Base-by-base conservation (phyloP, 495 filamentous ascomycete species). In the Polyplosphaeria fusca region DNA sequence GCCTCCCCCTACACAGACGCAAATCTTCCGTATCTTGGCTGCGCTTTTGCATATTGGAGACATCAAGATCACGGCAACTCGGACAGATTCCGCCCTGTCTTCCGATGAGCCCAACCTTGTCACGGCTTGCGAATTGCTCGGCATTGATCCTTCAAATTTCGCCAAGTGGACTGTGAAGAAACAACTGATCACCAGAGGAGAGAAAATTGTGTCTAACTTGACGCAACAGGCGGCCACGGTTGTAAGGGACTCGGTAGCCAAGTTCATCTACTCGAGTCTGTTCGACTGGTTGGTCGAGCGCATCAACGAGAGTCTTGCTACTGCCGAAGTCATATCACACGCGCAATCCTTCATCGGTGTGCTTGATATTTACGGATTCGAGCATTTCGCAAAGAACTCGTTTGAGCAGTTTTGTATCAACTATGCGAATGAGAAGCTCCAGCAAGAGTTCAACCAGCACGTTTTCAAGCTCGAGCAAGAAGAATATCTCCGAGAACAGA, bases 391-490 rank as follows among this genome's bases (percentile, higher is more conserved):
- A 46, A 96, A 95, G 76, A 99, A 99, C 77, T 97, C 94, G 7
- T 99, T 99, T 65, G 93, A 99, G 73, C 93, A 99, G 70, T 99
- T 99, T 72, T 99, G 93, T 71, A 99, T 99, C 80, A 99, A 99
- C 74, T 99, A 97, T 64, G 93, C 93, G 69, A 99, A 99, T 72
- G 93, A 99, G 73, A 99, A 99, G 71, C 75, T 99, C 28, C 93
- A 99, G 68, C 93, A 99, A 68, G 94, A 99, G 65, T 99, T 99
- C 77, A 99, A 99, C 71, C 90, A 94, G 71, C 93, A 99, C 64
- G 93, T 99, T n/a, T 99, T 99, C 82, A 96, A 97, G 69, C 81
- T 99, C 18, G 93, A 99, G 70, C 93, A 99, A 71, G 94, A 97
- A 73, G 93, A 99, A 74, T 99, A 99, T 73, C 80, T 96, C 12